These are phyloP conservation scores for Chaetomium olivaceum DNA, from an alignment of 2,329 filamentous ascomycete genomes.

Conservation along the genomic window DNA sequence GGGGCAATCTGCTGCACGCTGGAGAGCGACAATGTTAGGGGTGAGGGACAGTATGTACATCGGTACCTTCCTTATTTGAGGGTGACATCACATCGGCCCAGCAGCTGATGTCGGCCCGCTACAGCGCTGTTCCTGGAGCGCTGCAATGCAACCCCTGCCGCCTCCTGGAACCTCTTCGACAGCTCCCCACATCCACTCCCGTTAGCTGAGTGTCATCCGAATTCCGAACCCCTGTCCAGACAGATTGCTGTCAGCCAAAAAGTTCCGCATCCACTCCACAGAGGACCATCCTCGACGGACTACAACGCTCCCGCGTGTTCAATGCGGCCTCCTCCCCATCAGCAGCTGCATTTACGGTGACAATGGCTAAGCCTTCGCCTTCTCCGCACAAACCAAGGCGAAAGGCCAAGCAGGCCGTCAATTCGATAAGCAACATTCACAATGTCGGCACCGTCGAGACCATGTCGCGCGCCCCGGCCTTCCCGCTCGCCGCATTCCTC, in stretches of 20 bases:
- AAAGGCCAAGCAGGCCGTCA: slow-evolving; percentile 54
- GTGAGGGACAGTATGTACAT: too few species aligned
- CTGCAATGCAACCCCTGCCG: not conserved
- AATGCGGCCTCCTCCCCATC: slow-evolving; percentile 29
- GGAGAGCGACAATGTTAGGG: not conserved
- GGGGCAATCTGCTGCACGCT: not conserved
- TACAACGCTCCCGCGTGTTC: slow-evolving; percentile 20
- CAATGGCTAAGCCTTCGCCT: slow-evolving; percentile 52
- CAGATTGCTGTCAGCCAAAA: slow-evolving; percentile 28
- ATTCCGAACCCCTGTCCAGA: slow-evolving; percentile 23
- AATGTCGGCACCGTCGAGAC: slow-evolving; percentile 43
- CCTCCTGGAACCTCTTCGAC: slow-evolving; percentile 18
- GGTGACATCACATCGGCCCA: slow-evolving; percentile 25
- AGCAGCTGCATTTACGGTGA: slow-evolving; percentile 35
- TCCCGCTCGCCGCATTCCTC: slow-evolving; percentile 89
- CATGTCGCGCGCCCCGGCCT: slow-evolving; percentile 65
- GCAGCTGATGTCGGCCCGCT: slow-evolving; percentile 28
- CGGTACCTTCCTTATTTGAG: too few species aligned
- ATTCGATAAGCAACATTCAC: slow-evolving; percentile 37
- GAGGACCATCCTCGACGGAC: not conserved
- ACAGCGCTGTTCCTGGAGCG: not conserved
- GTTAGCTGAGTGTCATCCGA: slow-evolving; percentile 5
- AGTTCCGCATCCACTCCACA: slow-evolving; percentile 1
- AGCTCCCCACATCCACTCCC: slow-evolving; percentile 17
- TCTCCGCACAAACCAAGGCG: slow-evolving; percentile 62